A percentile compares a stretch with the other conserved stretches of the same genome.
These are phyloP conservation scores for Eimeria necatrix DNA, from an alignment of 169 alveolate species.

Conservation along the genomic window DNA sequence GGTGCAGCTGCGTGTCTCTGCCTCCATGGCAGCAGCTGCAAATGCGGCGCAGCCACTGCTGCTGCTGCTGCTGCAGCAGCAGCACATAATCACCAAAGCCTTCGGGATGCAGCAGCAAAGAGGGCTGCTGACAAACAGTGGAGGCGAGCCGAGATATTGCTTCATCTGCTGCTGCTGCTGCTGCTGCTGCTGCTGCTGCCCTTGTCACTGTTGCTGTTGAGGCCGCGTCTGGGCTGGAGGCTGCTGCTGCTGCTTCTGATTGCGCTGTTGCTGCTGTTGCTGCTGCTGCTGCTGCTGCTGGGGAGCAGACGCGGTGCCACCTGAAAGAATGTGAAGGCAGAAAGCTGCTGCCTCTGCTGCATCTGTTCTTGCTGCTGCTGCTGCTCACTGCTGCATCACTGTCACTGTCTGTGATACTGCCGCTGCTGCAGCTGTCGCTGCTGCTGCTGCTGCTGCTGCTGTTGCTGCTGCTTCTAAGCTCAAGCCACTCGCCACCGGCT, in stretches of 20 bases:
- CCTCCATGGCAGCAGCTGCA: constrained; percentile 71
- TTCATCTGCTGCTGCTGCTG: background rate
- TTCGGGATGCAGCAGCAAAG: constrained; percentile 22
- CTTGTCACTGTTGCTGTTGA: background rate
- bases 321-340: background rate
- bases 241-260: background rate
- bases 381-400: background rate
- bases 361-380: constrained; percentile 1
- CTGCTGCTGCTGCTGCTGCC: background rate
- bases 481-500: background rate
- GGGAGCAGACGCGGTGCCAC: constrained; percentile 20
- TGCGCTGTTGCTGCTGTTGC: background rate
- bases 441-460: constrained; percentile 34
- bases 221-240: background rate
- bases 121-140: background rate
- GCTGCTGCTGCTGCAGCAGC: constrained; percentile 68
- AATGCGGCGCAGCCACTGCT: constrained; percentile 35
- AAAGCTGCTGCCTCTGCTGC: background rate
- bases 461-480: background rate
- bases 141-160: constrained; percentile 5
- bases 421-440: constrained; percentile 41
- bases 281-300: background rate
- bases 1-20: constrained; percentile 36
- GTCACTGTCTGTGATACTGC: background rate
- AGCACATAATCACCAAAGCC: constrained; percentile 30